phyloP scores from a whole-genome alignment of 805 yeast species.

The Monosporozyma aquatica region DNA sequence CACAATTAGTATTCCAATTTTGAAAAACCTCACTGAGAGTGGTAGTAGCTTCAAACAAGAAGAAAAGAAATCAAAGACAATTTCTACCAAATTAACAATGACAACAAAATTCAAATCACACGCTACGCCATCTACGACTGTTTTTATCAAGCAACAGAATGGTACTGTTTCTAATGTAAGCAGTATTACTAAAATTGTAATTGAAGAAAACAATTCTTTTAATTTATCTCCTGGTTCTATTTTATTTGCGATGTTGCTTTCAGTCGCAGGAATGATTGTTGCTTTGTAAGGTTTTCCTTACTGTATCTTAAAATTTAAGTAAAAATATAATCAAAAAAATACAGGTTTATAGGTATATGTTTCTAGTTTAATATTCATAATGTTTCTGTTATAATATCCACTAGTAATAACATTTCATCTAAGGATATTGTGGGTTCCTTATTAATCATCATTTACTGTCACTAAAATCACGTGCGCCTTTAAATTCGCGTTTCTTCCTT shows the following conservation, averaged over 20 bases:
- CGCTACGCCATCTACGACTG: background rate
- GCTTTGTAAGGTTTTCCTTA: background rate
- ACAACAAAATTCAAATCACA: background rate
- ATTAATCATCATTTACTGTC: no score
- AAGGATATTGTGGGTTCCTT: no score
- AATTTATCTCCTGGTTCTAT: background rate
- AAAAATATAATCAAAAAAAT: no score
- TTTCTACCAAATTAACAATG: background rate
- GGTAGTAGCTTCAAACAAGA: background rate
- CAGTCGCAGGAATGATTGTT: background rate
- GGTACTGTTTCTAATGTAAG: background rate
- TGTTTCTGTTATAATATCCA: no score
- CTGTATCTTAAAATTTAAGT: no score
- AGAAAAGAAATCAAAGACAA: background rate
- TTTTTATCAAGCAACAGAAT: background rate
- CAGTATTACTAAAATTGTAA: background rate
- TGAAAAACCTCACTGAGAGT: background rate
- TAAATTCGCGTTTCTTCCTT: slow-evolving; percentile 1
- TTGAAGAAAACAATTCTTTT: background rate
- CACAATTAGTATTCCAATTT: background rate
- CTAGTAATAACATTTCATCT: no score
- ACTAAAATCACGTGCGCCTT: slow-evolving; percentile 1
- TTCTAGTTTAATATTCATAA: no score
- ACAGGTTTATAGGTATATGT: no score
- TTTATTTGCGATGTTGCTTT: background rate